Evolutionary conservation across 495 filamentous ascomycete genomes (phyloP).

Genomic region (Xylaria palmicola): DNA sequence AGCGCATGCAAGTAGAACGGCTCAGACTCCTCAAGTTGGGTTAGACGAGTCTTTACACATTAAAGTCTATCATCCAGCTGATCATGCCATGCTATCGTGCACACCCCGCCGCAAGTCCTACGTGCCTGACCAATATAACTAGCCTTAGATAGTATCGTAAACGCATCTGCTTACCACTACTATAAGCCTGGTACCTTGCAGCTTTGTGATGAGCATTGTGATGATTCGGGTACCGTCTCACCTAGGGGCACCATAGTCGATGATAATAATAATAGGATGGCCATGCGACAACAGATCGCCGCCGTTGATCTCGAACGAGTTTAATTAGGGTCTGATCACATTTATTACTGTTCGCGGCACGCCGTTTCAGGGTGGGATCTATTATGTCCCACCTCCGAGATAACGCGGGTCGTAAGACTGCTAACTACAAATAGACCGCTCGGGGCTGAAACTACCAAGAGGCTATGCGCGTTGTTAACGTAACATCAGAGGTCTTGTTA

Average conservation of each 20-base stretch:
- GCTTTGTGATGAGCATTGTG: background rate
- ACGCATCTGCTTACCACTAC: no score
- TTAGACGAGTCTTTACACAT: no score
- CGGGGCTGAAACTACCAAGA: background rate
- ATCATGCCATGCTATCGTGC: no score
- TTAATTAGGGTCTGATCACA: background rate
- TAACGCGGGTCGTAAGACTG: background rate
- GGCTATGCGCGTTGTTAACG: background rate
- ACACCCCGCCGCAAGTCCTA: no score
- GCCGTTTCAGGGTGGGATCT: background rate
- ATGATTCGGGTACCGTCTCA: background rate
- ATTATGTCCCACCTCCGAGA: background rate
- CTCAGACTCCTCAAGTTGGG: no score
- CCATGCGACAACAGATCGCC: background rate
- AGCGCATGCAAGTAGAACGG: no score
- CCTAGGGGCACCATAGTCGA: background rate
- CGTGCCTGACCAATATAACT: no score
- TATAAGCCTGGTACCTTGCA: background rate
- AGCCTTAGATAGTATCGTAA: no score
- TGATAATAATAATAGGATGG: background rate
- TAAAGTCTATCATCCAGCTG: no score
- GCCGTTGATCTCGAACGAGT: background rate
- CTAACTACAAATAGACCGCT: no score
- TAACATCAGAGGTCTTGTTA: background rate
- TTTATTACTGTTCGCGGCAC: background rate